phyloP scores from a whole-genome alignment of 495 filamentous ascomycete genomes.

The Letharia lupina region DNA sequence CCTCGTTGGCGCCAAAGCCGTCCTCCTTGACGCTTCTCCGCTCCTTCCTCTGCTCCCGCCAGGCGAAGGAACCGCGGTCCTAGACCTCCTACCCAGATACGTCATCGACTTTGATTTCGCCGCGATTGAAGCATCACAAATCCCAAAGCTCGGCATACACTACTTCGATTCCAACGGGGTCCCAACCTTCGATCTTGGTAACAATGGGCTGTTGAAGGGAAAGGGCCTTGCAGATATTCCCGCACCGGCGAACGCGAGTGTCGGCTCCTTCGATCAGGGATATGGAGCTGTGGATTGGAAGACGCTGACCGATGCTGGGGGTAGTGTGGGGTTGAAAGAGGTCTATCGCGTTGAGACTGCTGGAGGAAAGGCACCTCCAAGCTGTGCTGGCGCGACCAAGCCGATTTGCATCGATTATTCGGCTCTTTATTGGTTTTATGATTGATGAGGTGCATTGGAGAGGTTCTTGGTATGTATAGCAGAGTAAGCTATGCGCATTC shows the following conservation, averaged over 20 bases:
- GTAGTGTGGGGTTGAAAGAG: slow-evolving; percentile 39
- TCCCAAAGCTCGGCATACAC: slow-evolving; percentile 51
- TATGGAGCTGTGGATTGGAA: slow-evolving; percentile 58
- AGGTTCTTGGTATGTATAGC: background rate
- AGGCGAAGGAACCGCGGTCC: slow-evolving; percentile 22
- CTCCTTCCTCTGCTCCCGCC: slow-evolving; percentile 38
- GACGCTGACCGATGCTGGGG: slow-evolving; percentile 41
- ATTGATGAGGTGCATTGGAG: slow-evolving; percentile 18
- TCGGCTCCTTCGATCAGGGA: slow-evolving; percentile 32
- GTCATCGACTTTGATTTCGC: slow-evolving; percentile 29
- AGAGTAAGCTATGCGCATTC: background rate
- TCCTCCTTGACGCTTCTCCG: slow-evolving; percentile 51
- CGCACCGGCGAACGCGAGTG: slow-evolving; percentile 43
- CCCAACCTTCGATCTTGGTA: slow-evolving; percentile 52
- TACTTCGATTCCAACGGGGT: slow-evolving; percentile 47
- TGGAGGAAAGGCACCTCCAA: slow-evolving; percentile 48
- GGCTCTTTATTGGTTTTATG: slow-evolving; percentile 66
- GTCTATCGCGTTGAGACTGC: slow-evolving; percentile 64
- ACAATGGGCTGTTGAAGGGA: slow-evolving; percentile 33
- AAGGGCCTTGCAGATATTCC: slow-evolving; percentile 40
- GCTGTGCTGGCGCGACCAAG: slow-evolving; percentile 33
- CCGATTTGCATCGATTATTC: slow-evolving; percentile 51
- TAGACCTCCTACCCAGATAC: slow-evolving; percentile 33
- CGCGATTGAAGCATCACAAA: slow-evolving; percentile 28
- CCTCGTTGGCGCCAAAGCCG: slow-evolving; percentile 55